phyloP scores from a whole-genome alignment of 1,284 basidiomycete species.

The Ceratobasidium sp. region DNA sequence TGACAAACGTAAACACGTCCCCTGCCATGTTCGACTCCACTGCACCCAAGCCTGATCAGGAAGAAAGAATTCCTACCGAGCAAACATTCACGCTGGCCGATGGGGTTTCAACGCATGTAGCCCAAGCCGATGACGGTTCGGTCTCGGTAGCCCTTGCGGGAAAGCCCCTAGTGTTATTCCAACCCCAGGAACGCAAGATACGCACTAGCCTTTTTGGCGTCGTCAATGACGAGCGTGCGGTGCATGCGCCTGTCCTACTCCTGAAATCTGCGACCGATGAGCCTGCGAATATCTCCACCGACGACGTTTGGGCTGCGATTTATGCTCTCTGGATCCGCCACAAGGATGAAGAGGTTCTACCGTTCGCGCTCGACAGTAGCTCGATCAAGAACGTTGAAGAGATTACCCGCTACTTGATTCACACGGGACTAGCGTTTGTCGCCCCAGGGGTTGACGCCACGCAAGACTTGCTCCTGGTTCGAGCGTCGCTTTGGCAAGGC shows the following conservation, averaged over 20 bases:
- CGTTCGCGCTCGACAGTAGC: neutral
- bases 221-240: constrained; percentile 24
- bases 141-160: constrained; percentile 1
- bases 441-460: neutral
- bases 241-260: neutral
- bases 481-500: constrained; percentile 62
- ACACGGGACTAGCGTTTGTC: constrained; percentile 21
- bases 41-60: constrained; percentile 8
- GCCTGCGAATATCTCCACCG: neutral
- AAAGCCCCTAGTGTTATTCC: neutral
- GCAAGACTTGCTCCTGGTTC: constrained; percentile 48
- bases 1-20: neutral
- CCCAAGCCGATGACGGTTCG: constrained; percentile 22
- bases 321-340: constrained; percentile 27
- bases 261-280: neutral
- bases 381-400: constrained; percentile 9
- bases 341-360: constrained; percentile 18
- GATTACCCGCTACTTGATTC: constrained; percentile 6
- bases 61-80: constrained; percentile 4
- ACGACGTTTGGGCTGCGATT: constrained; percentile 2
- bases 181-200: constrained; percentile 4
- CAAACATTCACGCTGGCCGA: constrained; percentile 25
- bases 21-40: constrained; percentile 21
- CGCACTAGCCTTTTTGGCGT: constrained; percentile 28
- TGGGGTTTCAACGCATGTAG: constrained; percentile 18